Base-by-base conservation (phyloP, 2,329 filamentous ascomycete genomes). In the Fusarium siculi region DNA sequence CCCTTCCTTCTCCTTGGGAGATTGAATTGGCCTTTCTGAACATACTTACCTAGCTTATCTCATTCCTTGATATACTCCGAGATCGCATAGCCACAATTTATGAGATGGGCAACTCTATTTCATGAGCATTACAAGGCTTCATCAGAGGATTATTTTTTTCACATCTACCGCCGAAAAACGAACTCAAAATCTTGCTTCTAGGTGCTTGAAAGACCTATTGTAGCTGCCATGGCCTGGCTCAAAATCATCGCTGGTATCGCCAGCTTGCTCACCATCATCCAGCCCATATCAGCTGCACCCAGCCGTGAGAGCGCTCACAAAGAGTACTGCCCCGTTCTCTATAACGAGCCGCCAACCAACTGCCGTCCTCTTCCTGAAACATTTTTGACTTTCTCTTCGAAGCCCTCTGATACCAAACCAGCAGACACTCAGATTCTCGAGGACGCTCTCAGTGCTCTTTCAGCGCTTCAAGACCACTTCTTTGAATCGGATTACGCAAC, bases 401-500 rank as follows among this genome's bases (percentile, higher is more conserved):
- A 70, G 30, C 23, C n/a, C 2, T 52, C 67, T 25, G 55, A 37
- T 8, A 32, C 59, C 32, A 42, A 55, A 37, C 57, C 53, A 18
- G 68, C 75, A 28, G 74, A 78, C 28, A 63, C 72, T 7, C 65
- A 72, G 5, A 73, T 83, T 19, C 82, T 90, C 3, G 82, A 85
- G 37, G 81, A 88, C 68, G 84, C 91, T 25, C 83, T 93, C 52
- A 81, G 87, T 54, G 92, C 93, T 10, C 86, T 98, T 70, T 86
- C 90, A 52, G 90, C 92, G 10, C 90, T 98, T 87, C 95, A 98
- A 80, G 86, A 89, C 58, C 85, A 87, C 32, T 97, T 94, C 82
- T 98, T 96, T 79, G 87, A 91, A 52, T 83, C 92, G 9, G 93
- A 93, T 87, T 84, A 92, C 40, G 95, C 93, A 16, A 94, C 90